phyloP scores from a whole-genome alignment of 2,329 filamentous ascomycete species.

The Uncinocarpus reesii region DNA sequence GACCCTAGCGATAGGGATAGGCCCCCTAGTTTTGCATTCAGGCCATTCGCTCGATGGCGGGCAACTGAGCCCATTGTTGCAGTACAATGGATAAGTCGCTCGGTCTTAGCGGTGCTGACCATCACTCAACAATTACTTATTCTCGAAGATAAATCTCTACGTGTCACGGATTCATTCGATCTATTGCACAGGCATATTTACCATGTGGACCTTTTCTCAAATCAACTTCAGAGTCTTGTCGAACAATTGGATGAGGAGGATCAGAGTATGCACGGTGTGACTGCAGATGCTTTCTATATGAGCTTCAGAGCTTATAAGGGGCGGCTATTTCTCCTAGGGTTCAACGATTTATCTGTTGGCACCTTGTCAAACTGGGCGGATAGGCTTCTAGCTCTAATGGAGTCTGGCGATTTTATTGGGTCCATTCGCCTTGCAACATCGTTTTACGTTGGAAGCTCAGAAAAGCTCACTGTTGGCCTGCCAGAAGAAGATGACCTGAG shows the following conservation, averaged over 20 bases:
- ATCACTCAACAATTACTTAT: slow-evolving; percentile 90
- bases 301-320: slow-evolving; percentile 95
- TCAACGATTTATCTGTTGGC: slow-evolving; percentile 84
- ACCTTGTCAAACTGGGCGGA: slow-evolving; percentile 96
- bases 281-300: slow-evolving; percentile 97
- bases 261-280: slow-evolving; percentile 81
- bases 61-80: slow-evolving; percentile 92
- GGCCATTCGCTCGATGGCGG: slow-evolving; percentile 76
- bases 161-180: slow-evolving; percentile 90
- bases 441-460: slow-evolving; percentile 83
- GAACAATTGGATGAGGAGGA: slow-evolving; percentile 84
- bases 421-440: slow-evolving; percentile 83
- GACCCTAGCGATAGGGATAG: slow-evolving; percentile 60
- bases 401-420: slow-evolving; percentile 87
- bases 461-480: slow-evolving; percentile 86
- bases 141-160: slow-evolving; percentile 76
- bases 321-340: slow-evolving; percentile 81
- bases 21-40: slow-evolving; percentile 67
- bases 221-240: slow-evolving; percentile 71
- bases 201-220: slow-evolving; percentile 80
- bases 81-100: slow-evolving; percentile 91
- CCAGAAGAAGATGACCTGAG: slow-evolving; percentile 69
- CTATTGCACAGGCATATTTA: slow-evolving; percentile 86
- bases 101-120: slow-evolving; percentile 81
- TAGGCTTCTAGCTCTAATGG: slow-evolving; percentile 83